Base-by-base conservation (phyloP, 2,329 filamentous ascomycete species). In the Phyllosticta citribraziliensis region DNA sequence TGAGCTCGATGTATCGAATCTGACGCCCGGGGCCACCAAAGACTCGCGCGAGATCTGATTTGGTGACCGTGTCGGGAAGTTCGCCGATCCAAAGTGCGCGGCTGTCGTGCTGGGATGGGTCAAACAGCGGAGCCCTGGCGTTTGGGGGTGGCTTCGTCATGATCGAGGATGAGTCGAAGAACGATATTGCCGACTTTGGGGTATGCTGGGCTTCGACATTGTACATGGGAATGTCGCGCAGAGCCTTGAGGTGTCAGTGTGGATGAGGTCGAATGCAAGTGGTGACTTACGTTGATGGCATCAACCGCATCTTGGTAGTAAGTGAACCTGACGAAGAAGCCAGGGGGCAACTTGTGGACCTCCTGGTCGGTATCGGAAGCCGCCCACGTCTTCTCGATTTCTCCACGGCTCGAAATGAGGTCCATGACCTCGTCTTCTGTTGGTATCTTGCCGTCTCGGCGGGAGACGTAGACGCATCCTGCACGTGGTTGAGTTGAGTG, bases 381-480 rank as follows among this genome's bases (percentile, higher is more conserved):
- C 1, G n/a, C n/a, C 60, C 60, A 62, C 3, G 54, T 50, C 60
- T 58, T 62, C 4, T 62, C 60, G 19, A 58, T 5, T n/a, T 62
- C 33, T n/a, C 60, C 60, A 6, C 30, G 17, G 11, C 14, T 51
- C 8, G 5, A 11, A 2, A 58, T 19, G 10, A 62, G 56, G 11
- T n/a, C 9, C 8, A 33, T 2, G n/a, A 62, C 52, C 10, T 62
- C 60, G 6, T 27, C 24, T 33, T 33, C 24, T 2, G 60, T 30
- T 8, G 55, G 55, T 12, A 33, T n/a, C 33, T 8, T 17, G 5
- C 60, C 60, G 20, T 62, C 55, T n/a, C 60, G 55, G 12, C 60
- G 60, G 14, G 50, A 62, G 24, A 62, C 51, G 52, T 58, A 62
- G 17, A 62, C 24, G 35, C 30, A 57, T 11, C 59, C 59, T 61